phyloP scores from a whole-genome alignment of 768 basidiomycete species.

The Rhodotorula babjevae region DNA sequence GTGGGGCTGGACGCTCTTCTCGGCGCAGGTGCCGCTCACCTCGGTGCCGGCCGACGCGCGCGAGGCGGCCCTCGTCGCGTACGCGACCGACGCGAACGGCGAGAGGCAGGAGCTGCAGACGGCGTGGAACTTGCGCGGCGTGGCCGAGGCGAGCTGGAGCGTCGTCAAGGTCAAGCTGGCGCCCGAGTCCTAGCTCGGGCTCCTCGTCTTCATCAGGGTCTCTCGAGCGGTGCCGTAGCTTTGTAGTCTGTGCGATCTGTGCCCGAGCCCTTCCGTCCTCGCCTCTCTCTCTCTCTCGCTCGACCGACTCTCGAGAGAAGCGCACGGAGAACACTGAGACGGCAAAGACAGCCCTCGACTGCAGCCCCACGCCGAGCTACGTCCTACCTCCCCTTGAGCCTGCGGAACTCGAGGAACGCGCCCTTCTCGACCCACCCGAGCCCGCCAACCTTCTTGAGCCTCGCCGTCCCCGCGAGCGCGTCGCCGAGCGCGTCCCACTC shows the following conservation, averaged over 20 bases:
- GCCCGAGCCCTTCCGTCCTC: too few relatives aligned
- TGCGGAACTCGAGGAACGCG: conserved; percentile 32
- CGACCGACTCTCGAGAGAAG: too few relatives aligned
- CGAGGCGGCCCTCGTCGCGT: conserved; percentile 18
- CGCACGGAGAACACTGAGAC: too few relatives aligned
- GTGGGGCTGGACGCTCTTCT: conserved; percentile 30
- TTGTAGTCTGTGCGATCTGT: too few relatives aligned
- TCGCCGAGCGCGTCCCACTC: conserved; percentile 32
- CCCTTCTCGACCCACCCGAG: conserved; percentile 33
- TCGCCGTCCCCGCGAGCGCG: conserved; percentile 6
- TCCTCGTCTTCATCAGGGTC: too few relatives aligned
- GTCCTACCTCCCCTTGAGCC: conserved; percentile 11
- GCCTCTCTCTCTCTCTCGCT: too few relatives aligned
- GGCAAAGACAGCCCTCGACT: neutral
- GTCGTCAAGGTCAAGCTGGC: conserved; percentile 5
- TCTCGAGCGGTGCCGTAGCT: too few relatives aligned
- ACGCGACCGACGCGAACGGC: conserved; percentile 19
- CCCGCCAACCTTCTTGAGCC: conserved; percentile 28
- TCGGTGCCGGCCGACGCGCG: neutral
- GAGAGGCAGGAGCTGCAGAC: conserved; percentile 22
- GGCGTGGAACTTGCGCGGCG: conserved; percentile 26
- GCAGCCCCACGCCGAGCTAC: too few relatives aligned
- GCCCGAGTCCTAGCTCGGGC: neutral
- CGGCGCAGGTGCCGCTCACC: neutral
- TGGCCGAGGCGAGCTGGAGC: conserved; percentile 30